Evolutionary conservation across 306 rosid species (phyloP).

Genomic region (Dicorynia guianensis): DNA sequence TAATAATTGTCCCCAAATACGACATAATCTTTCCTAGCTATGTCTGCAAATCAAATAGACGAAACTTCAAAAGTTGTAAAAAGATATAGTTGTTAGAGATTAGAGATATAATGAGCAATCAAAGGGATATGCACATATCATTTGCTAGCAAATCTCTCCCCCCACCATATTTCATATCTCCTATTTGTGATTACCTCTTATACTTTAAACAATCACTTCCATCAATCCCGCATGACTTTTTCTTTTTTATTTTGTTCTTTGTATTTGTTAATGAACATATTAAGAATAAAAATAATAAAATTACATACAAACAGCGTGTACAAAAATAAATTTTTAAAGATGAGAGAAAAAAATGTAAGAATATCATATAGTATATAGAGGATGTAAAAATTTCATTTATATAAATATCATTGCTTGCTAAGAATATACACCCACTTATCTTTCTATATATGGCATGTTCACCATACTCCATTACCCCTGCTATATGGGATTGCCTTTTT

Average conservation of each 20-base stretch:
- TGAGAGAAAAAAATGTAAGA: no score
- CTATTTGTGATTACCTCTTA: conserved; percentile 35
- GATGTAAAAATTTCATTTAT: no score
- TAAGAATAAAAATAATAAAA: no score
- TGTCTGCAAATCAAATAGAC: conserved; percentile 37
- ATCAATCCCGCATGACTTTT: conserved; percentile 35
- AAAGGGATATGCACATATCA: conserved; percentile 56
- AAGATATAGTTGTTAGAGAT: conserved; percentile 51
- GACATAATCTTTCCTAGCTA: conserved; percentile 17
- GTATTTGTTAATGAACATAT: conserved; percentile 41
- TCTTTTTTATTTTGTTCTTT: background rate
- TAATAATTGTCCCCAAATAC: conserved; percentile 50
- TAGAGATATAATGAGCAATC: conserved; percentile 47
- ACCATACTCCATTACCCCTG: conserved; percentile 22
- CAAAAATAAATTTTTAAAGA: no score
- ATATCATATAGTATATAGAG: no score
- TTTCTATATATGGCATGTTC: conserved; percentile 44
- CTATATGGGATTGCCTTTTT: conserved; percentile 40
- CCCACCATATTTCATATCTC: conserved; percentile 54
- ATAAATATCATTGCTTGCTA: no score
- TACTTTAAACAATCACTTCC: conserved; percentile 36
- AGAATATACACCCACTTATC: conserved; percentile 48
- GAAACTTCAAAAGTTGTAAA: conserved; percentile 44
- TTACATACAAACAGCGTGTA: no score
- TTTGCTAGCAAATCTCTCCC: conserved; percentile 55